Evolutionary conservation across 306 rosid species (phyloP).

Genomic region (Cicer arietinum): DNA sequence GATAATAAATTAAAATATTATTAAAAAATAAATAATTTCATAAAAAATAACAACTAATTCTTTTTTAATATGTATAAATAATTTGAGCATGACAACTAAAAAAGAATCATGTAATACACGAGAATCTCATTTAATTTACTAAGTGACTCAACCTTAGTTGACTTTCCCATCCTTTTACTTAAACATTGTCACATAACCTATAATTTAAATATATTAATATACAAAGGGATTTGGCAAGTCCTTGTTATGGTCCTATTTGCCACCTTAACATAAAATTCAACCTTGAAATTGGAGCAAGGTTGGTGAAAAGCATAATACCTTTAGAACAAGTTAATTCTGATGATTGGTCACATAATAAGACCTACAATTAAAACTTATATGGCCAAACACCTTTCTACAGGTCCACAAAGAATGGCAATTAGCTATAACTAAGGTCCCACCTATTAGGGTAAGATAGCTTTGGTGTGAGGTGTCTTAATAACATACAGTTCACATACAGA

Average conservation of each 20-base stretch:
- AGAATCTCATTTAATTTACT: too few species aligned
- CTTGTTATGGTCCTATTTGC: not conserved
- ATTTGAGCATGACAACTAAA: too few species aligned
- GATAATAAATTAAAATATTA: too few species aligned
- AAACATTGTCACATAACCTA: not conserved
- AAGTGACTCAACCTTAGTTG: not conserved
- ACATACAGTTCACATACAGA: constrained; percentile 8
- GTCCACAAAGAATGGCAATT: constrained; percentile 45
- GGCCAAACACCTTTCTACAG: constrained; percentile 27
- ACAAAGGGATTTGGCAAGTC: constrained; percentile 2
- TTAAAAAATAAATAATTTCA: too few species aligned
- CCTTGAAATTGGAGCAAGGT: constrained; percentile 35
- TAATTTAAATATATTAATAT: not conserved
- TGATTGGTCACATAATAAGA: constrained; percentile 13
- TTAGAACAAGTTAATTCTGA: constrained; percentile 38
- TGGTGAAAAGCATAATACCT: constrained; percentile 35
- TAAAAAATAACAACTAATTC: too few species aligned
- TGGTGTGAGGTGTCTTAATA: constrained; percentile 10
- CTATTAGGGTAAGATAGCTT: constrained; percentile 1
- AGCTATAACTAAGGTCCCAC: constrained; percentile 39
- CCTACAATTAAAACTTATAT: constrained; percentile 31
- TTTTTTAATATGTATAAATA: too few species aligned
- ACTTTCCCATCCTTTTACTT: not conserved
- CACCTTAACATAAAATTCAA: not conserved
- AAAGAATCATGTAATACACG: too few species aligned